Evolutionary conservation across 345 rosid species (phyloP).

Genomic region (Clausena lansium): DNA sequence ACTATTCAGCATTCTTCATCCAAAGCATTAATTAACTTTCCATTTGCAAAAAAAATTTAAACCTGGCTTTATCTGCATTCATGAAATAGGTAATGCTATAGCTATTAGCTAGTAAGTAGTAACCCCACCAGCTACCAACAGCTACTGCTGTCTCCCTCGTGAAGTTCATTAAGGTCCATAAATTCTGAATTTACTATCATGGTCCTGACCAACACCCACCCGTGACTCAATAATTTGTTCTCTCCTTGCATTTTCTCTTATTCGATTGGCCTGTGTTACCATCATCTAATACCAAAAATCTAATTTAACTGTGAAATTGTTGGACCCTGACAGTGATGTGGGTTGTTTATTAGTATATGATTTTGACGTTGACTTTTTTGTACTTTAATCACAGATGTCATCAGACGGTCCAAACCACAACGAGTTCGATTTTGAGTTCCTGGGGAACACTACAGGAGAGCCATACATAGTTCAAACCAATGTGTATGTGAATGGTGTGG

Average conservation of each 20-base stretch:
- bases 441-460: constrained; percentile 90
- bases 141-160: constrained; percentile 10
- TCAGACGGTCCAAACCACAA: constrained; percentile 90
- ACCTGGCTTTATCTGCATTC: constrained; percentile 11
- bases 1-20: background rate
- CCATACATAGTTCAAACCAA: constrained; percentile 92
- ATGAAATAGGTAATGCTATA: background rate
- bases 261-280: background rate
- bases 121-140: background rate
- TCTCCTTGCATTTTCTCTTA: background rate
- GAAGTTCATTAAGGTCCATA: constrained; percentile 14
- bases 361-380: background rate
- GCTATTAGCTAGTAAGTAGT: background rate
- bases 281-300: background rate
- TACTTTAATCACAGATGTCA: constrained; percentile 64
- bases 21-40: background rate
- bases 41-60: background rate
- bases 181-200: constrained; percentile 3
- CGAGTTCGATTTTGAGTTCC: constrained; percentile 95
- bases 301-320: background rate
- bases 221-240: constrained; percentile 5
- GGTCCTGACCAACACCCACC: background rate
- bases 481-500: constrained; percentile 83
- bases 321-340: background rate
- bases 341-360: background rate